A percentile compares a stretch with the other conserved stretches of the same genome.
These are phyloP conservation scores for Phytophthora idaei DNA, from an alignment of 352 stramenopile genomes.

Conservation along the genomic window DNA sequence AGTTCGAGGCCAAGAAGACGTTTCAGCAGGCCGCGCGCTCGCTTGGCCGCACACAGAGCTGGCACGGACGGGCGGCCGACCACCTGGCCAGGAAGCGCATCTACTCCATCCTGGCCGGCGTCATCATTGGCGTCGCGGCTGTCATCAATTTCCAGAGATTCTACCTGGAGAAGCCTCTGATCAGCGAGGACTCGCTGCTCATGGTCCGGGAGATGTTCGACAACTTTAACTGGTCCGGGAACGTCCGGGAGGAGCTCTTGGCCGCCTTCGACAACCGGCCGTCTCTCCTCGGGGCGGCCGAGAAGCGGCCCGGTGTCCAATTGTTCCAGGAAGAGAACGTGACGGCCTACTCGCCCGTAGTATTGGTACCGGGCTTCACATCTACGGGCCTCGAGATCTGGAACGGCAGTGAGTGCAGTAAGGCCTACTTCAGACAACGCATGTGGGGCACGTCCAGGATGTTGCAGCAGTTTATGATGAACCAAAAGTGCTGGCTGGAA, in stretches of 20 bases:
- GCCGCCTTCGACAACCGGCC: constrained; percentile 66
- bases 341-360: constrained; percentile 71
- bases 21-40: constrained; percentile 26
- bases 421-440: constrained; percentile 90
- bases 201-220: constrained; percentile 66
- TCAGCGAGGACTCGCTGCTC: constrained; percentile 57
- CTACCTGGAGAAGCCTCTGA: constrained; percentile 54
- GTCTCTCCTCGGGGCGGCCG: constrained; percentile 35
- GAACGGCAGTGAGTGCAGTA: constrained; percentile 88
- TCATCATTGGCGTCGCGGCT: constrained; percentile 62
- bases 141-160: constrained; percentile 54
- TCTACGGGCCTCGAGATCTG: constrained; percentile 95
- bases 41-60: constrained; percentile 56
- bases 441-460: constrained; percentile 93
- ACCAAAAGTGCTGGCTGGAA: constrained; percentile 92
- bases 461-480: constrained; percentile 89
- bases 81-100: constrained; percentile 70
- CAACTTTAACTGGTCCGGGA: constrained; percentile 69
- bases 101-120: constrained; percentile 68
- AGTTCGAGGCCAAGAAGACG: constrained; percentile 23
- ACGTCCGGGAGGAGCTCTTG: constrained; percentile 69
- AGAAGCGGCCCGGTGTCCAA: constrained; percentile 54
- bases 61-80: constrained; percentile 53
- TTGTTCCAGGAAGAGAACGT: constrained; percentile 57
- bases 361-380: constrained; percentile 94